Evolutionary conservation across 2,329 filamentous ascomycete species (phyloP).

Genomic region (Pseudogymnoascus destructans): DNA sequence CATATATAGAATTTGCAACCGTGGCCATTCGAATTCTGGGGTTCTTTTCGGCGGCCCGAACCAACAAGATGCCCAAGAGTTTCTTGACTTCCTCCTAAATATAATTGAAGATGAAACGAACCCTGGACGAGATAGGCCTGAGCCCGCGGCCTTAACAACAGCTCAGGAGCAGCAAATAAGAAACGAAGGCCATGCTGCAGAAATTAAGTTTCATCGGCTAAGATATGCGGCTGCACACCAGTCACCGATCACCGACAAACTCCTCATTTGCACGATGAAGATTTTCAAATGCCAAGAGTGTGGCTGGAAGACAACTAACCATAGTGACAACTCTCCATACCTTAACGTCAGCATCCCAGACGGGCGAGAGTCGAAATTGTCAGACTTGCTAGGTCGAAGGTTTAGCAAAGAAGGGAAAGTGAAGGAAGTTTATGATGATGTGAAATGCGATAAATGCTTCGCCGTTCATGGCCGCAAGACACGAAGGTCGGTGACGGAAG

Average conservation of each 20-base stretch:
- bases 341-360: slow-evolving; percentile 25
- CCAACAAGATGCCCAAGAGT: slow-evolving; percentile 89
- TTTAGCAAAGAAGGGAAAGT: background rate
- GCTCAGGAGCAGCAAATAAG: slow-evolving; percentile 9
- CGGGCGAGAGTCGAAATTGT: background rate
- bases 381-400: background rate
- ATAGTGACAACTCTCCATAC: slow-evolving; percentile 42
- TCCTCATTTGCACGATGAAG: background rate
- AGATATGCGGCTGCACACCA: background rate
- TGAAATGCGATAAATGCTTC: slow-evolving; percentile 28
- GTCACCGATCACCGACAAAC: background rate
- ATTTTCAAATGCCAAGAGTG: slow-evolving; percentile 8
- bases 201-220: slow-evolving; percentile 8
- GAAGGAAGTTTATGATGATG: slow-evolving; percentile 20
- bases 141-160: slow-evolving; percentile 41
- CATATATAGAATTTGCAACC: slow-evolving; percentile 50
- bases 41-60: slow-evolving; percentile 57
- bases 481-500: slow-evolving; percentile 16
- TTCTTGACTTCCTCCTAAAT: slow-evolving; percentile 69
- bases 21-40: slow-evolving; percentile 27
- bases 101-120: slow-evolving; percentile 83
- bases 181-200: slow-evolving; percentile 4
- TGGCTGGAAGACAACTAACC: slow-evolving; percentile 55
- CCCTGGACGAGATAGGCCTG: slow-evolving; percentile 44
- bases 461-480: slow-evolving; percentile 9